These are phyloP conservation scores for Helichrysum umbraculigerum DNA, from an alignment of 129 eudicot genomes.

Conservation along the genomic window DNA sequence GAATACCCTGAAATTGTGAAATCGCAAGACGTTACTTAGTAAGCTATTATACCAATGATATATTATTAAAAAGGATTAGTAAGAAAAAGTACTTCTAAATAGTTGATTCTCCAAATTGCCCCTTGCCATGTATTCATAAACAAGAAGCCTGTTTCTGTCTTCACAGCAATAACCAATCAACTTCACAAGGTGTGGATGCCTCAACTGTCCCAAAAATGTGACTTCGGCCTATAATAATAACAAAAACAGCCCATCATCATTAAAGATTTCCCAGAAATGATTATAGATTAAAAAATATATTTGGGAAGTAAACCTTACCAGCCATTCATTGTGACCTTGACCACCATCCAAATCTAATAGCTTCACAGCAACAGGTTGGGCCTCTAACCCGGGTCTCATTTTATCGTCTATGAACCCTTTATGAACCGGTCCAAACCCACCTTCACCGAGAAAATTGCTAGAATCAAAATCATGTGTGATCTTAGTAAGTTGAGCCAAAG, in stretches of 20 bases:
- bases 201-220: constrained; percentile 81
- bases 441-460: constrained; percentile 72
- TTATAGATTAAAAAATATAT: too few species aligned
- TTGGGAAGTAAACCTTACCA: constrained; percentile 43
- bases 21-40: neutral
- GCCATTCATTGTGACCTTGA: constrained; percentile 92
- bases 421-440: constrained; percentile 90
- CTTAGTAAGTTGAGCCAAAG: constrained; percentile 49
- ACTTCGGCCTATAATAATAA: constrained; percentile 66
- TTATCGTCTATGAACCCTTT: constrained; percentile 83
- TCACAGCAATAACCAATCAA: constrained; percentile 92
- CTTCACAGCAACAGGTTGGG: constrained; percentile 90
- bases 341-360: constrained; percentile 77
- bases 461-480: constrained; percentile 71
- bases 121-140: constrained; percentile 84
- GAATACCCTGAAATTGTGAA: constrained; percentile 56
- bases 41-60: neutral
- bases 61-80: neutral
- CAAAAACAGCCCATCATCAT: neutral
- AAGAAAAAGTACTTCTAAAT: constrained; percentile 52
- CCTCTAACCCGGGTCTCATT: constrained; percentile 58
- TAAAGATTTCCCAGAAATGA: neutral
- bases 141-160: constrained; percentile 80
- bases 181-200: constrained; percentile 95
- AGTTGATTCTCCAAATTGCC: constrained; percentile 80